A percentile compares a stretch with the other conserved stretches of the same genome.
These are phyloP conservation scores for Francoa sonchifolia DNA, from an alignment of 441 rosid species.

Conservation along the genomic window DNA sequence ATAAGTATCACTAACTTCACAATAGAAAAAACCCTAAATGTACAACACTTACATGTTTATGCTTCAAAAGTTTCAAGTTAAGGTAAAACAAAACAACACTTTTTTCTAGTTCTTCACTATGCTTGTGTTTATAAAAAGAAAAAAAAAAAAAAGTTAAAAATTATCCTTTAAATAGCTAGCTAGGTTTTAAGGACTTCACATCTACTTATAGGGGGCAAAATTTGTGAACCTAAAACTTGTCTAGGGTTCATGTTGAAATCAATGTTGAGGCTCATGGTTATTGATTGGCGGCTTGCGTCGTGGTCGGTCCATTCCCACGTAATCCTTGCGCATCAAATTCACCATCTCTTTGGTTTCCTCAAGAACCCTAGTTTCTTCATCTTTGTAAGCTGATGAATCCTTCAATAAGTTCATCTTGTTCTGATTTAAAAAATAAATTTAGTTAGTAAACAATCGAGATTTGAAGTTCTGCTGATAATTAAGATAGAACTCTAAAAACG, in stretches of 20 bases:
- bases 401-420: slow-evolving; percentile 11
- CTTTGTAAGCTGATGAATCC: slow-evolving; percentile 10
- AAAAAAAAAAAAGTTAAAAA: background rate
- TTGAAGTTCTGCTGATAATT: background rate
- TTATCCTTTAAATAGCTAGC: background rate
- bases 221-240: slow-evolving; percentile 15
- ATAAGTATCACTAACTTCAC: no score
- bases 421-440: slow-evolving; percentile 7
- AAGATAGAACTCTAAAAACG: background rate
- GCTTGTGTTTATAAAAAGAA: slow-evolving; percentile 1
- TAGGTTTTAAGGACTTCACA: slow-evolving; percentile 16
- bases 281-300: slow-evolving; percentile 45
- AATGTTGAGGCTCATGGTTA: slow-evolving; percentile 33
- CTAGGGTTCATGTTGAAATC: background rate
- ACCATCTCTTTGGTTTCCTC: slow-evolving; percentile 27
- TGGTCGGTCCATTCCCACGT: slow-evolving; percentile 21
- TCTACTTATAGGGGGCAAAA: slow-evolving; percentile 16
- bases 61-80: slow-evolving; percentile 2
- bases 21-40: slow-evolving; percentile 14
- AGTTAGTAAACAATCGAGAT: background rate
- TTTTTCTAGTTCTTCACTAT: slow-evolving; percentile 12
- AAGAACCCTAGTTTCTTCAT: slow-evolving; percentile 17
- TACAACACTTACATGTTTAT: slow-evolving; percentile 16
- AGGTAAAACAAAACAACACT: slow-evolving; percentile 3
- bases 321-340: slow-evolving; percentile 34